A percentile compares a stretch with the other conserved stretches of the same genome.
phyloP scores from a whole-genome alignment of 768 basidiomycete genomes.

The Clathrus columnatus region DNA sequence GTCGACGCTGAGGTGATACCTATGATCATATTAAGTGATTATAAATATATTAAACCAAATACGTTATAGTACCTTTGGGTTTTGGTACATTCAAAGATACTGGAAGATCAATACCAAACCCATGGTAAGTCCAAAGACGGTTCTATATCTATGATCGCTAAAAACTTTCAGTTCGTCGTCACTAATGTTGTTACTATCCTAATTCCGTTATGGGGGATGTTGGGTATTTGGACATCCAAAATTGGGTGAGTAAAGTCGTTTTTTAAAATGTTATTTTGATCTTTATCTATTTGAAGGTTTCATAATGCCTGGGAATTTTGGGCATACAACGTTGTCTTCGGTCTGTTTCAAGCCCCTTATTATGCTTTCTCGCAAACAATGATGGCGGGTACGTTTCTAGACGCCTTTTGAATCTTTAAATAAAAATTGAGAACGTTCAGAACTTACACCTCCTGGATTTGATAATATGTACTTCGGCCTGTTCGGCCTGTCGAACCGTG shows the following conservation, averaged over 20 bases:
- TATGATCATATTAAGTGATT: background rate
- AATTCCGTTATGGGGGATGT: conserved; percentile 81
- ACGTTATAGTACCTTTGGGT: conserved; percentile 52
- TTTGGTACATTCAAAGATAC: conserved; percentile 76
- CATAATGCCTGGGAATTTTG: conserved; percentile 87
- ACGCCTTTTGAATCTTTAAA: conserved; percentile 14
- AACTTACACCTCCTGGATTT: conserved; percentile 79
- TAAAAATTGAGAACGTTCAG: conserved; percentile 27
- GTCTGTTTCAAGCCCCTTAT: conserved; percentile 80
- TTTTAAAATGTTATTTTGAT: background rate
- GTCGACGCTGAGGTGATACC: conserved; percentile 35
- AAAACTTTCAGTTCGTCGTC: conserved; percentile 50
- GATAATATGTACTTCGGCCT: conserved; percentile 89
- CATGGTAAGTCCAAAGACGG: conserved; percentile 44
- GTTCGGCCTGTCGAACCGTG: conserved; percentile 75
- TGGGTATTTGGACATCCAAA: conserved; percentile 72
- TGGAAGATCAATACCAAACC: conserved; percentile 75
- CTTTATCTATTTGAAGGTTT: conserved; percentile 43
- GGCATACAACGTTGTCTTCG: conserved; percentile 74
- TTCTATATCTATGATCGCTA: background rate
- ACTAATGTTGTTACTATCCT: conserved; percentile 70
- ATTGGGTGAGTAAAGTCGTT: conserved; percentile 45
- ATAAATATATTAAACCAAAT: background rate
- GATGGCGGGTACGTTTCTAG: conserved; percentile 44
- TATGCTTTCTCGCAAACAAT: conserved; percentile 81